Percentiles rank a stretch among this genome's conserved stretches.
phyloP scores from a whole-genome alignment of 2,329 filamentous ascomycete genomes.

The Fusarium sp. region DNA sequence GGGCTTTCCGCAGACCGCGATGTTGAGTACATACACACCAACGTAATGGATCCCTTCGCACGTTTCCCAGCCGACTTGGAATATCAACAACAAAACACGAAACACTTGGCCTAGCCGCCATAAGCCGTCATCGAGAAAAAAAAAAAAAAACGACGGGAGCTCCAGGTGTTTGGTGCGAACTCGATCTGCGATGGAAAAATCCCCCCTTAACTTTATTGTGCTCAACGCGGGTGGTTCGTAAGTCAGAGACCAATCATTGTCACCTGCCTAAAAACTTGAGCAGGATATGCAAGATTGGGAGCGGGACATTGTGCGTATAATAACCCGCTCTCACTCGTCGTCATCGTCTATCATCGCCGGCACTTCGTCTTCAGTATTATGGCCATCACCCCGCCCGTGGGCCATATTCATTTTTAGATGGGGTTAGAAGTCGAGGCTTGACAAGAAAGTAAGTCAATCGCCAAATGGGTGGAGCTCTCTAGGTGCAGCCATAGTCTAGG shows the following conservation, averaged over 20 bases:
- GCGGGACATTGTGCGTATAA: not conserved
- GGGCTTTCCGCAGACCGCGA: slow-evolving; percentile 25
- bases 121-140: not conserved
- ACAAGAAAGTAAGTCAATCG: slow-evolving; percentile 23
- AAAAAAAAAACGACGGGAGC: not conserved
- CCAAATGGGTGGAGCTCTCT: slow-evolving; percentile 7
- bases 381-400: slow-evolving; percentile 14
- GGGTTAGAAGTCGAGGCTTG: slow-evolving; percentile 10
- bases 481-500: slow-evolving; percentile 16
- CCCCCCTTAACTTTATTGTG: not conserved
- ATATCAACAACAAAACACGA: not conserved
- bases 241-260: not conserved
- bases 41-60: too few relatives aligned
- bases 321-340: slow-evolving; percentile 18
- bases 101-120: not conserved
- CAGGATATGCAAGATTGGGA: slow-evolving; percentile 10
- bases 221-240: not conserved
- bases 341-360: slow-evolving; percentile 37
- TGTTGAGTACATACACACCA: not conserved
- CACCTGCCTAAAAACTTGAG: not conserved
- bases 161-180: not conserved
- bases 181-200: slow-evolving; percentile 6
- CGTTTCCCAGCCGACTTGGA: not conserved
- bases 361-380: slow-evolving; percentile 9
- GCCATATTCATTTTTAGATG: slow-evolving; percentile 13